These are phyloP conservation scores for Exsudoporus floridanus DNA, from an alignment of 1,284 basidiomycete genomes.

Conservation along the genomic window DNA sequence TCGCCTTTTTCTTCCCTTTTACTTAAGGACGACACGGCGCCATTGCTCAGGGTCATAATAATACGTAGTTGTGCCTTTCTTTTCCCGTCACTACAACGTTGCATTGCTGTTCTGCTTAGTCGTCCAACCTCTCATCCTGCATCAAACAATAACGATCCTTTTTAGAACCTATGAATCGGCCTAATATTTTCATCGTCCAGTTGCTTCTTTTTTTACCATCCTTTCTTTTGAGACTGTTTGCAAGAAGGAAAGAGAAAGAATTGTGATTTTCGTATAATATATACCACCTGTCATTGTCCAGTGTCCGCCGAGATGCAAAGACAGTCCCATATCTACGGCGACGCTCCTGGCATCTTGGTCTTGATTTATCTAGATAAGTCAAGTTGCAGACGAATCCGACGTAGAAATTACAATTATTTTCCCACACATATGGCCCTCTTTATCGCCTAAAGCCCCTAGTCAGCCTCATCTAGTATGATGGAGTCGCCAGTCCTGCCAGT, in stretches of 20 bases:
- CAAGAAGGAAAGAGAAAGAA: slow-evolving; percentile 10
- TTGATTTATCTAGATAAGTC: too few relatives aligned
- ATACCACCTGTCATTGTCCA: slow-evolving; percentile 9
- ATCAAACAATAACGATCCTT: slow-evolving; percentile 29
- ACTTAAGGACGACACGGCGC: slow-evolving; percentile 30
- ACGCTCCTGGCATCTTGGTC: too few relatives aligned
- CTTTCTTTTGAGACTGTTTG: background rate
- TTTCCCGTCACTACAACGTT: slow-evolving; percentile 28
- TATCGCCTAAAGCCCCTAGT: too few relatives aligned
- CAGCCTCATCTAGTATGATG: too few relatives aligned
- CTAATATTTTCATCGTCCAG: slow-evolving; percentile 27
- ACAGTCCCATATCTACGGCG: too few relatives aligned
- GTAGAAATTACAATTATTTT: too few relatives aligned
- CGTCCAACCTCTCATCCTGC: slow-evolving; percentile 12
- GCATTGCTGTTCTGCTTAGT: slow-evolving; percentile 33
- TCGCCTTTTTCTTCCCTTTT: slow-evolving; percentile 3
- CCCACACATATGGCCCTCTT: too few relatives aligned
- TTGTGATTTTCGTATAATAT: slow-evolving; percentile 12
- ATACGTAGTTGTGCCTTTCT: slow-evolving; percentile 28
- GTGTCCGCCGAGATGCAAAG: background rate
- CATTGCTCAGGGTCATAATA: slow-evolving; percentile 30
- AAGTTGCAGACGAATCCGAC: too few relatives aligned
- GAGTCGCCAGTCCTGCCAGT: too few relatives aligned
- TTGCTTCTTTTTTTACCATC: slow-evolving; percentile 11
- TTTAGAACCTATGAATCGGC: slow-evolving; percentile 21